Evolutionary conservation across 768 basidiomycete genomes (phyloP), one percentile per base, ranked within the genome.

Genomic region (Porphyrellus cyaneotinctus): DNA sequence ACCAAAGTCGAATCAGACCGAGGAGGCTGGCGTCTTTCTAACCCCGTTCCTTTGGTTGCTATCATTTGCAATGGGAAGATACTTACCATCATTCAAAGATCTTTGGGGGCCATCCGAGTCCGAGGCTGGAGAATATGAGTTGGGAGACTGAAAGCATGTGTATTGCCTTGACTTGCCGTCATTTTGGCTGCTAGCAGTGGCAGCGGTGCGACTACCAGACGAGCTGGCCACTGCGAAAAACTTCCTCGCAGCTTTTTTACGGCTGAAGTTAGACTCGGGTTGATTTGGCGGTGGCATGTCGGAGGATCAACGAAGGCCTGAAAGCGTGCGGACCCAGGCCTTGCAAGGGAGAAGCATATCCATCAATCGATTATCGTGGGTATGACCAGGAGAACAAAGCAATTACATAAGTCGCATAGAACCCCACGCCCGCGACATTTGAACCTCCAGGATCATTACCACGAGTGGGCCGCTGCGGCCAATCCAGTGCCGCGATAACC

Each of bases 201-300:
- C 5, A 26, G 45, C n/a, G 4, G 51, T 14, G 14, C 6, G 44
- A 20, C 42, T 7, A 24, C 54, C 58, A 13, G 64, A 52, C 26
- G 52, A 49, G 17, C 49, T 52, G 8, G 61, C 17, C 14, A 5
- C 33, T 20, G 32, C 12, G 24, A 17, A 30, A 13, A 50, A 12
- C 41, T 56, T 64, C 37, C 64, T 60, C 14, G 61, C 63, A 14
- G 56, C 58, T 49, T 54, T 66, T 10, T 41, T 49, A 11, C 39
- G 24, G 18, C 4, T 30, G 41, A 15, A 37, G 39, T 14, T 6
- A 1, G 31, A 36, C 20, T 35, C 38, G 17, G 50, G 30, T 51
- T 35, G 60, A 30, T 17, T 43, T 42, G 47, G 20, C 1, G 24
- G 54, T 43, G 48, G 54, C 60, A 65, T 65, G 14, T 32, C 11